Percentiles rank a stretch among this genome's conserved stretches.
phyloP scores from a whole-genome alignment of 179 eudicot genomes.

The Corrigiola litoralis region DNA sequence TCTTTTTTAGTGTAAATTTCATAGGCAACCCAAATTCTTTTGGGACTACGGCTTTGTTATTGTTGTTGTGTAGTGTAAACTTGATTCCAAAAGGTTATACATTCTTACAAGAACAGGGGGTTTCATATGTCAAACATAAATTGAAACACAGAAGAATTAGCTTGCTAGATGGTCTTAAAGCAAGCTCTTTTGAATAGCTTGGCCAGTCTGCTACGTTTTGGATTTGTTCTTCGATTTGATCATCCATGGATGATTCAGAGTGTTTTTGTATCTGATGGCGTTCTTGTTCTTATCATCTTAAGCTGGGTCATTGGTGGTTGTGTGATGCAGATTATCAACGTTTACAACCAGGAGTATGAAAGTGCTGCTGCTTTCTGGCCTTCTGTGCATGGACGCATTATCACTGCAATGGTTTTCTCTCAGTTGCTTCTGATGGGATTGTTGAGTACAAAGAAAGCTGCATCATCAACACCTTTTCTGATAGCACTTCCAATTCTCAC shows the following conservation, averaged over 20 bases:
- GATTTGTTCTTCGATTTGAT: not conserved
- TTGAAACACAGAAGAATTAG: too few species aligned
- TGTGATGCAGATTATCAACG: constrained; percentile 70
- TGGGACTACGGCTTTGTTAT: too few species aligned
- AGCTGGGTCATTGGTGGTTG: constrained; percentile 2
- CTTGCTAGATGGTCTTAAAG: too few species aligned
- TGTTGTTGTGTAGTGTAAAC: too few species aligned
- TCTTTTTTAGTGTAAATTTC: too few species aligned
- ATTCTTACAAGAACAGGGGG: too few species aligned
- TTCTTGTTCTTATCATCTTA: not conserved
- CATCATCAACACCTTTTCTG: constrained; percentile 62
- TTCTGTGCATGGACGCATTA: constrained; percentile 74
- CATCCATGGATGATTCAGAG: too few species aligned
- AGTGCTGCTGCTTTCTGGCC: constrained; percentile 96
- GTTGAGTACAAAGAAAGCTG: constrained; percentile 62
- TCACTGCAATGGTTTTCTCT: constrained; percentile 56
- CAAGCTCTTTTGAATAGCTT: too few species aligned
- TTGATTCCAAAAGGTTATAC: too few species aligned
- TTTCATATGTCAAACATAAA: too few species aligned
- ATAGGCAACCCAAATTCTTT: too few species aligned
- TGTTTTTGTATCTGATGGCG: too few species aligned
- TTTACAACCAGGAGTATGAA: constrained; percentile 90
- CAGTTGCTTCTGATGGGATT: constrained; percentile 81
- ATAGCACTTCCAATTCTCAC: constrained; percentile 75
- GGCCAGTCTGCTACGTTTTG: not conserved